Percentiles rank a stretch among this genome's conserved stretches.
phyloP scores from a whole-genome alignment of 345 rosid genomes.

The Hibiscus trionum region DNA sequence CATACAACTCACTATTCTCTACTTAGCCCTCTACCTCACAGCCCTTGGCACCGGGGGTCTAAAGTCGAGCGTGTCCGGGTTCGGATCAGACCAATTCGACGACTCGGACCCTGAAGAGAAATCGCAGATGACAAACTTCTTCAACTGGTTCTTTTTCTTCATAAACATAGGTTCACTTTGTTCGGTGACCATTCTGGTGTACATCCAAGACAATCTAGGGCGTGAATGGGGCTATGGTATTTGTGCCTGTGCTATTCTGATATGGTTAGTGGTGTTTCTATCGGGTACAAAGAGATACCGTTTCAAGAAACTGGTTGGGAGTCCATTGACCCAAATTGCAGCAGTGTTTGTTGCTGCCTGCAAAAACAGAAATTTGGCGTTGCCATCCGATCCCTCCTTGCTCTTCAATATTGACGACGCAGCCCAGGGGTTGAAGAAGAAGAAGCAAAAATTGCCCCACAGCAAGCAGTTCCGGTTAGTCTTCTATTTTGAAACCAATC shows the following conservation, averaged over 20 bases:
- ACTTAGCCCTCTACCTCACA: conserved; percentile 65
- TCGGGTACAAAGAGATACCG: conserved; percentile 77
- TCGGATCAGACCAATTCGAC: conserved; percentile 92
- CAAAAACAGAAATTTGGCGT: conserved; percentile 46
- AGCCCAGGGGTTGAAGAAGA: conserved; percentile 35
- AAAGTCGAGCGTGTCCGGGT: conserved; percentile 94
- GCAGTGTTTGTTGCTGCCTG: conserved; percentile 57
- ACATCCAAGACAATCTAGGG: conserved; percentile 80
- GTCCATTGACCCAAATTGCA: conserved; percentile 88
- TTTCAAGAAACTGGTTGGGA: conserved; percentile 77
- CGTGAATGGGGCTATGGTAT: conserved; percentile 87
- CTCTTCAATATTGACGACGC: conserved; percentile 53
- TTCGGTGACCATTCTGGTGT: conserved; percentile 82
- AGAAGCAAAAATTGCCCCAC: conserved; percentile 70
- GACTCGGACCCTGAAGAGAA: conserved; percentile 58
- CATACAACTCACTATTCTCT: conserved; percentile 56
- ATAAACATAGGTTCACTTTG: conserved; percentile 74
- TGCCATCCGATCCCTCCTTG: conserved; percentile 51
- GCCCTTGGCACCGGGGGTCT: conserved; percentile 95
- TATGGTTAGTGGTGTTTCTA: conserved; percentile 49
- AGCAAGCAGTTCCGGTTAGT: conserved; percentile 67
- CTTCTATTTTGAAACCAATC: background rate
- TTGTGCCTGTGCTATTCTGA: conserved; percentile 65
- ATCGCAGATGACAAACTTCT: conserved; percentile 64
- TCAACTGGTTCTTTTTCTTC: conserved; percentile 92